phyloP scores from a whole-genome alignment of 208 protist genomes.

The Trypanosoma congolense region DNA sequence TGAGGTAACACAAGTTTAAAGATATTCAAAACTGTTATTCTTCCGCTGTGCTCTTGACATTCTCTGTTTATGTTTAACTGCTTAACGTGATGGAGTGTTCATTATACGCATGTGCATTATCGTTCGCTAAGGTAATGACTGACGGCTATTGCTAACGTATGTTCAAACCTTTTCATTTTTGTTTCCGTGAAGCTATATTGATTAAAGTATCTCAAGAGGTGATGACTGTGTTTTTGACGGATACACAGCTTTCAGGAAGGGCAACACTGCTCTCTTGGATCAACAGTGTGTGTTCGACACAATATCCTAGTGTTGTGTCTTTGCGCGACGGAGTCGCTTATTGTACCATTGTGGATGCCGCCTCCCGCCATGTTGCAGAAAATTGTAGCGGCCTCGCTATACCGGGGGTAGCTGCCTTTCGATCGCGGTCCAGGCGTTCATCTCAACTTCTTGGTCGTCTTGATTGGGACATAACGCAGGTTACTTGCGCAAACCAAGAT shows the following conservation, averaged over 20 bases:
- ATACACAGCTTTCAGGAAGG: conserved; percentile 39
- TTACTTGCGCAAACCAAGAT: conserved; percentile 59
- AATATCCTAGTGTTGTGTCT: conserved; percentile 77
- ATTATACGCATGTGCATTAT: too few species aligned
- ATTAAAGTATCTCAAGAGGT: too few species aligned
- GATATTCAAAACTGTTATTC: too few species aligned
- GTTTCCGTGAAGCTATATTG: too few species aligned
- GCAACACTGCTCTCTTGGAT: conserved; percentile 75
- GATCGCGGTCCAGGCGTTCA: conserved; percentile 21
- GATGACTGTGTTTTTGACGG: conserved; percentile 4
- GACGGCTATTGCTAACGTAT: too few species aligned
- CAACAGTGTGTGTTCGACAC: conserved; percentile 67
- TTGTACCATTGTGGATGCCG: conserved; percentile 73
- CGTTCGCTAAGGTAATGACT: too few species aligned
- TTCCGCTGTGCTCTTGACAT: too few species aligned
- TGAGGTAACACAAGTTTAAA: too few species aligned
- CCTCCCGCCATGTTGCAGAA: conserved; percentile 48
- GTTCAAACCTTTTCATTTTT: too few species aligned
- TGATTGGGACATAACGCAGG: conserved; percentile 52
- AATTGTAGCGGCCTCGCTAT: conserved; percentile 35
- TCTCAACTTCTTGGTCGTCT: conserved; percentile 28
- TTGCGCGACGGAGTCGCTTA: conserved; percentile 79
- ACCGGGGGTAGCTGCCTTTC: conserved; percentile 25
- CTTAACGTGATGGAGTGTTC: too few species aligned
- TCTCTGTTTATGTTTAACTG: too few species aligned